Conservation (phyloP, 768 basidiomycete genomes). For the Lactarius sp. region DNA sequence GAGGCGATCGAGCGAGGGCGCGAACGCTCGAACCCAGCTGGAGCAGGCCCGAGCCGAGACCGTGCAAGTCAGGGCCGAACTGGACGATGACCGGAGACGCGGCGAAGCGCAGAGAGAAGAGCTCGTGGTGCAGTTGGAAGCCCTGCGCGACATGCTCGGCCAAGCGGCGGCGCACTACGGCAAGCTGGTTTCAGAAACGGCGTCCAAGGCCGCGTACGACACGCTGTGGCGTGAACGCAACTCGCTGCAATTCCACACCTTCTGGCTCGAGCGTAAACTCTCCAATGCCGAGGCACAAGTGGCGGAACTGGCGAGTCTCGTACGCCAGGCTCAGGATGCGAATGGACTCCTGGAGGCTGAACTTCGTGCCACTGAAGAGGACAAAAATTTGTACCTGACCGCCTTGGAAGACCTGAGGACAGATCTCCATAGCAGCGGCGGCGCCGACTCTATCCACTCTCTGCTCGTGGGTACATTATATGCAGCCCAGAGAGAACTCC, state of each 20-base stretch:
- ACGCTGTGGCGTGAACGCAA: conserved; percentile 31
- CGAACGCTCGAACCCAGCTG: conserved; percentile 37
- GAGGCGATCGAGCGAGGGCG: conserved; percentile 33
- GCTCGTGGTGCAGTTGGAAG: conserved; percentile 48
- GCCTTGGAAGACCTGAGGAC: conserved; percentile 12
- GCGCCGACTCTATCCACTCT: neutral
- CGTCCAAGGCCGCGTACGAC: conserved; percentile 26
- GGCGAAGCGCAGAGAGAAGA: conserved; percentile 40
- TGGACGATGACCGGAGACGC: conserved; percentile 33
- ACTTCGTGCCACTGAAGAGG: conserved; percentile 27
- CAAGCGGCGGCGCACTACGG: conserved; percentile 47
- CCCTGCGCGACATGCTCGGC: conserved; percentile 42
- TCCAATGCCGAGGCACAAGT: conserved; percentile 66
- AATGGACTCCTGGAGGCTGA: conserved; percentile 39
- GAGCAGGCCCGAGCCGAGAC: conserved; percentile 37
- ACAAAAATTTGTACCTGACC: conserved; percentile 19
- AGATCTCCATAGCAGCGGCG: neutral
- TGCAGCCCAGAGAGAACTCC: neutral
- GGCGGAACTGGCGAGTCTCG: conserved; percentile 54
- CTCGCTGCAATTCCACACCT: conserved; percentile 40
- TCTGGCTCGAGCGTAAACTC: conserved; percentile 62
- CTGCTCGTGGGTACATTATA: neutral
- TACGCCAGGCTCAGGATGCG: conserved; percentile 53
- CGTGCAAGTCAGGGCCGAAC: conserved; percentile 32
- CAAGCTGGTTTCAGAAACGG: conserved; percentile 31